A percentile compares a stretch with the other conserved stretches of the same genome.
Evolutionary conservation across 345 rosid species (phyloP).

Genomic region (Arabis alpina): DNA sequence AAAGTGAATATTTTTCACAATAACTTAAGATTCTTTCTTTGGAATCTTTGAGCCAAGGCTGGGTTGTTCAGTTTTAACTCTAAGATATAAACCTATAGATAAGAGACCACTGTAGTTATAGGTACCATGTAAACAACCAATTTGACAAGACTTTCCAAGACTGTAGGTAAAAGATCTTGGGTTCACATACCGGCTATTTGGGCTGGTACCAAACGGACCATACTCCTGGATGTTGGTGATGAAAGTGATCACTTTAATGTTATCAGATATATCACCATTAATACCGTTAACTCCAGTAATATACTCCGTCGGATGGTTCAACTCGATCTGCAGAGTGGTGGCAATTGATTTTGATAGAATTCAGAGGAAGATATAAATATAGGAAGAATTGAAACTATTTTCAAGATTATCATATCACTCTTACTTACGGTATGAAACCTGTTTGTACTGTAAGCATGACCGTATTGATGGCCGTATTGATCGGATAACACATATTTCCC

Average conservation of each 20-base stretch:
- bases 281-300: slow-evolving; percentile 1
- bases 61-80: neutral
- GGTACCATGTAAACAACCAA: neutral
- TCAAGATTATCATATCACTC: neutral
- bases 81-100: slow-evolving; percentile 4
- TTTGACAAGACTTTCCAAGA: neutral
- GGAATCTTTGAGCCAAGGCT: neutral
- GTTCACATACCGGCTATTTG: too few species aligned
- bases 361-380: neutral
- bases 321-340: too few species aligned
- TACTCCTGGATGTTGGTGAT: slow-evolving; percentile 1
- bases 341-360: neutral
- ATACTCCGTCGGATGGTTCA: slow-evolving; percentile 18
- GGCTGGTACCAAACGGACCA: slow-evolving; percentile 30
- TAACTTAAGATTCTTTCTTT: neutral
- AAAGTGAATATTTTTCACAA: neutral
- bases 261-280: too few species aligned
- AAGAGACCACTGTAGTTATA: neutral
- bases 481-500: neutral
- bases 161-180: too few species aligned
- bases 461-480: slow-evolving; percentile 8
- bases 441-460: neutral
- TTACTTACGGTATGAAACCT: neutral
- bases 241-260: neutral
- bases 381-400: neutral